Evolutionary conservation across 352 stramenopile genomes (phyloP), one percentile per base, ranked within the genome.

Genomic region (Phytophthora quininea): DNA sequence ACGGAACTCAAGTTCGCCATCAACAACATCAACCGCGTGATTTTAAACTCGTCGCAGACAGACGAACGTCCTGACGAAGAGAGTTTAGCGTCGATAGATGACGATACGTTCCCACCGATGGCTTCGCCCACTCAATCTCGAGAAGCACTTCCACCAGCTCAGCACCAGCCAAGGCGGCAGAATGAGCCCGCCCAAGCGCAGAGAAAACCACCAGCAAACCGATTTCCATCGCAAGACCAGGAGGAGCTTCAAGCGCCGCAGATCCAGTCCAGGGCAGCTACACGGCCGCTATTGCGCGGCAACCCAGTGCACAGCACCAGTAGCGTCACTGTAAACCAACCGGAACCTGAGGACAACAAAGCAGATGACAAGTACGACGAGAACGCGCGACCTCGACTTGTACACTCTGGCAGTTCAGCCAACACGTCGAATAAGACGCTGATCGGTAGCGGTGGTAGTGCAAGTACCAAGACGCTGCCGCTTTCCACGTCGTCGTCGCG

Each of bases 11-110:
- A 86, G 43, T 93, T 91, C 30, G 83, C 86, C 29, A 89, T 93
- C 53, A 84, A 89, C 62, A 93, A 93, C 63, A 90, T 93, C 55
- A 90, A 92, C 47, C 71, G 82, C 29, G 84, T 89, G 45, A 93
- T 93, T 31, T 62, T 93, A 31, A 93, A 93, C 65, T 90, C 85
- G 15, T 81, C 79, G 4, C 67, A 76, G 63, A 54, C 50, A 2
- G 67, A 74, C 30, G 58, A 71, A 15, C 61, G 68, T 50, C 71
- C 67, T 30, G 54, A 74, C 14, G 70, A 74, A 2, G 69, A 75
- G 14, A 62, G 71, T 33, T 57, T 76, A 11, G 64, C 73, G 35
- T 72, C 73, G 19, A 32, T 76, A 51, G 73, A 80, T 12, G 63
- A 82, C 27, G 70, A 74, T 31, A 73, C 55, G 14, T 71, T 69